Evolutionary conservation across 2,329 filamentous ascomycete species (phyloP).

Genomic region (Eutypa lata): DNA sequence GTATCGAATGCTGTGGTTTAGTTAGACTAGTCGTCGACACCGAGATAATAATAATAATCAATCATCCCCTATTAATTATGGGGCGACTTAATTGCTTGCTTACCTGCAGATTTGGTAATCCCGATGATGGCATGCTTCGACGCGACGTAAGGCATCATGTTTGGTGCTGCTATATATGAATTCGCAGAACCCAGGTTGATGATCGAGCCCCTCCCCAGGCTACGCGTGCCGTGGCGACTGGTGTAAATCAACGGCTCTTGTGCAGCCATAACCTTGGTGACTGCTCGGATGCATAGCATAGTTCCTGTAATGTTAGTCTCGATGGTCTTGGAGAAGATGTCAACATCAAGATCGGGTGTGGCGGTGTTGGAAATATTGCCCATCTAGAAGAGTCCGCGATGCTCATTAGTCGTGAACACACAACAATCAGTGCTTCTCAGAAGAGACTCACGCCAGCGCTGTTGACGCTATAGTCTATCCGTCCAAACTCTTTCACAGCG

Average conservation of each 20-base stretch:
- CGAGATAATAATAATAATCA: too few species aligned
- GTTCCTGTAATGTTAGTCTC: constrained; percentile 2
- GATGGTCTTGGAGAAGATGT: constrained; percentile 1
- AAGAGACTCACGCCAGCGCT: constrained; percentile 5
- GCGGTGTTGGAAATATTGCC: neutral
- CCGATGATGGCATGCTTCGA: constrained; percentile 13
- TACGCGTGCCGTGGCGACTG: constrained; percentile 4
- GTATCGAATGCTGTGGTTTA: neutral
- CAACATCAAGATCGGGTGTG: neutral
- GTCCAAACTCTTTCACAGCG: constrained; percentile 1
- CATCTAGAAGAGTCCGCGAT: too few species aligned
- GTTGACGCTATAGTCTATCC: constrained; percentile 7
- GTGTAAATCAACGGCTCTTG: constrained; percentile 8
- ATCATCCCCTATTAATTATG: too few species aligned
- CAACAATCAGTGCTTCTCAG: too few species aligned
- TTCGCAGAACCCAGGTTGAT: constrained; percentile 10
- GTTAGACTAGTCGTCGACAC: neutral
- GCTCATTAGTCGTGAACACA: too few species aligned
- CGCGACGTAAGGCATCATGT: constrained; percentile 6
- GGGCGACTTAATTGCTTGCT: too few species aligned
- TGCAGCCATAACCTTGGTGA: constrained; percentile 3
- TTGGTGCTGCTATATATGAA: constrained; percentile 3
- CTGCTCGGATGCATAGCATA: constrained; percentile 5
- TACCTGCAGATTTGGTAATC: constrained; percentile 11
- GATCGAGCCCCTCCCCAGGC: constrained; percentile 12